Evolutionary conservation across 2,329 filamentous ascomycete species (phyloP).

Genomic region (Tolypocladium tropicale): DNA sequence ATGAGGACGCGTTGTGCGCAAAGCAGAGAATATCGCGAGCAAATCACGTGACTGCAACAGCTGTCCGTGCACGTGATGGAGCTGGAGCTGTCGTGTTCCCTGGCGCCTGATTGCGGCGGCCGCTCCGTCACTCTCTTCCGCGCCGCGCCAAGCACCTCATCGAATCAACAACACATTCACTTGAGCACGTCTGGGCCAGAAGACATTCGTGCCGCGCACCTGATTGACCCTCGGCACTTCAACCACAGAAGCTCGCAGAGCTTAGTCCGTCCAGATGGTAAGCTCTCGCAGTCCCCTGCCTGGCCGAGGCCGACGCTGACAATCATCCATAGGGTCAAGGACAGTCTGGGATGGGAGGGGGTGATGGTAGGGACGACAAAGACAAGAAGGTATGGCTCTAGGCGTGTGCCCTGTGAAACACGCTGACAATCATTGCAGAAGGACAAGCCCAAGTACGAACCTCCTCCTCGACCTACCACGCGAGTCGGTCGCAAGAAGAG

Average conservation of each 20-base stretch:
- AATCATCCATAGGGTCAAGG: slow-evolving; percentile 55
- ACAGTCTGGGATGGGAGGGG: slow-evolving; percentile 77
- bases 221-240: slow-evolving; percentile 11
- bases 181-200: neutral
- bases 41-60: neutral
- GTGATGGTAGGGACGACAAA: slow-evolving; percentile 73
- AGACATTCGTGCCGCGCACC: neutral
- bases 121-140: slow-evolving; percentile 11
- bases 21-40: too few species aligned
- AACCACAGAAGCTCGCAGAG: slow-evolving; percentile 14
- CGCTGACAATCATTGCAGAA: slow-evolving; percentile 49
- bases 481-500: slow-evolving; percentile 98
- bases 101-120: slow-evolving; percentile 29
- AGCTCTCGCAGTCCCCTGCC: neutral
- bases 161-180: slow-evolving; percentile 11
- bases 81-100: slow-evolving; percentile 31
- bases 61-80: slow-evolving; percentile 18
- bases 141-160: neutral
- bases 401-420: neutral
- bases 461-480: slow-evolving; percentile 90
- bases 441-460: slow-evolving; percentile 99
- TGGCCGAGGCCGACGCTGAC: neutral
- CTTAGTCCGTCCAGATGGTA: slow-evolving; percentile 16
- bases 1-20: neutral
- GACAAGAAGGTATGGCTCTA: slow-evolving; percentile 71